These are phyloP conservation scores for Lindgomyces ingoldianus DNA, from an alignment of 495 filamentous ascomycete species.

Conservation along the genomic window DNA sequence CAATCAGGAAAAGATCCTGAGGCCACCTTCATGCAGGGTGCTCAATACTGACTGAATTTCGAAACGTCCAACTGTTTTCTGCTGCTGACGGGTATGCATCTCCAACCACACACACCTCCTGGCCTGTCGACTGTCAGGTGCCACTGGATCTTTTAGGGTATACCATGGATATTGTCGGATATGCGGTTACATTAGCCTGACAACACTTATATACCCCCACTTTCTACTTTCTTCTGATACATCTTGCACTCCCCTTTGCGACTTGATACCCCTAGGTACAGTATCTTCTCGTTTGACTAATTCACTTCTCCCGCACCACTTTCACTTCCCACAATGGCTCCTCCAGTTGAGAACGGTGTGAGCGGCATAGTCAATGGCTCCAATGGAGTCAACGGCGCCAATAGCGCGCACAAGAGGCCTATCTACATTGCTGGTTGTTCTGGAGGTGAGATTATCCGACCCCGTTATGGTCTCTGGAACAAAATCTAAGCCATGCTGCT, in stretches of 20 bases:
- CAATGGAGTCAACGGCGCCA: not conserved
- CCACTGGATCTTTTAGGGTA: too few relatives aligned
- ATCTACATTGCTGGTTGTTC: constrained; percentile 30
- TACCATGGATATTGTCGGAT: not conserved
- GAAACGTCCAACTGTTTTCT: not conserved
- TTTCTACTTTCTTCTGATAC: not conserved
- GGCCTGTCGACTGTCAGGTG: not conserved
- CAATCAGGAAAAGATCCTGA: not conserved
- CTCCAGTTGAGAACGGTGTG: constrained; percentile 17
- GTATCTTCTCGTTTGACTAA: too few relatives aligned
- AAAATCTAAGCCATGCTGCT: not conserved
- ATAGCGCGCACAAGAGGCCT: constrained; percentile 23
- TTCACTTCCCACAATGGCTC: constrained; percentile 11
- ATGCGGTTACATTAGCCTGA: not conserved
- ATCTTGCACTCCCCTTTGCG: not conserved
- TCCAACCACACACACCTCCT: not conserved
- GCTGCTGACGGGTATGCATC: not conserved
- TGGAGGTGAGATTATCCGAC: constrained; percentile 11
- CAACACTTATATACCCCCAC: not conserved
- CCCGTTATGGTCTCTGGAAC: not conserved
- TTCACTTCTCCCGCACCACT: too few relatives aligned
- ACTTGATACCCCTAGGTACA: not conserved
- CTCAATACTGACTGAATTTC: not conserved
- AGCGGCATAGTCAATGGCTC: constrained; percentile 10
- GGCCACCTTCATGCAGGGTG: not conserved